Evolutionary conservation across 192 early-diverging fungal species (phyloP).

Genomic region (Podila horticola): DNA sequence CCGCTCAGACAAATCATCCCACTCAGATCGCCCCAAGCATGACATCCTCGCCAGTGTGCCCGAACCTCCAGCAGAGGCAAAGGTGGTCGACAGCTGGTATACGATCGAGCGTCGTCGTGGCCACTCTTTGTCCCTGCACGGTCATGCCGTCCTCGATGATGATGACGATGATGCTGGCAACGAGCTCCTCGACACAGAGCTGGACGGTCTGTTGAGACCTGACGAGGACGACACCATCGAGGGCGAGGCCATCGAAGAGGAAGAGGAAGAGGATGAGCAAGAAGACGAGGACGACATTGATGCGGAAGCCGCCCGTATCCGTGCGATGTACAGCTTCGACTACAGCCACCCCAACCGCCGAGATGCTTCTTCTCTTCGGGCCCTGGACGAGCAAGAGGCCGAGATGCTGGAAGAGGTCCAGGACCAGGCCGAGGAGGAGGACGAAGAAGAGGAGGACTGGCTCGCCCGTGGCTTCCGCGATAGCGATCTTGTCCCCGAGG

Average conservation of each 20-base stretch:
- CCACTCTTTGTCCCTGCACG: neutral
- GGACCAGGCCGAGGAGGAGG: neutral
- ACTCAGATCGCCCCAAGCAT: neutral
- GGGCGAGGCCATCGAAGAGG: slow-evolving; percentile 37
- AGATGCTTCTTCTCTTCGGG: neutral
- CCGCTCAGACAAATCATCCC: neutral
- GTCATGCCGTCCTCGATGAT: slow-evolving; percentile 30
- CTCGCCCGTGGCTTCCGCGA: no score
- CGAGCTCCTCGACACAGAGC: slow-evolving; percentile 42
- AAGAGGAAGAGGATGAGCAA: neutral
- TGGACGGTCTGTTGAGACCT: slow-evolving; percentile 22
- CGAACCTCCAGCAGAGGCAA: neutral
- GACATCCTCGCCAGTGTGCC: neutral
- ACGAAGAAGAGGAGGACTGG: neutral
- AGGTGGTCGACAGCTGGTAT: slow-evolving; percentile 6
- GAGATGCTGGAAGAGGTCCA: slow-evolving; percentile 1
- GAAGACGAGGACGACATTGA: slow-evolving; percentile 2
- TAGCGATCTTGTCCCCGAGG: neutral
- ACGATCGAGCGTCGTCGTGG: neutral
- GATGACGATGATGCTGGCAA: slow-evolving; percentile 51
- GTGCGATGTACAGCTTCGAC: neutral
- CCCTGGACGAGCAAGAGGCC: neutral
- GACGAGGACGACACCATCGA: slow-evolving; percentile 48
- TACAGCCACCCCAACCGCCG: no score
- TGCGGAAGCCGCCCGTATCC: neutral